Evolutionary conservation across 2,329 filamentous ascomycete genomes (phyloP).

Genomic region (Ophiostoma sp.): DNA sequence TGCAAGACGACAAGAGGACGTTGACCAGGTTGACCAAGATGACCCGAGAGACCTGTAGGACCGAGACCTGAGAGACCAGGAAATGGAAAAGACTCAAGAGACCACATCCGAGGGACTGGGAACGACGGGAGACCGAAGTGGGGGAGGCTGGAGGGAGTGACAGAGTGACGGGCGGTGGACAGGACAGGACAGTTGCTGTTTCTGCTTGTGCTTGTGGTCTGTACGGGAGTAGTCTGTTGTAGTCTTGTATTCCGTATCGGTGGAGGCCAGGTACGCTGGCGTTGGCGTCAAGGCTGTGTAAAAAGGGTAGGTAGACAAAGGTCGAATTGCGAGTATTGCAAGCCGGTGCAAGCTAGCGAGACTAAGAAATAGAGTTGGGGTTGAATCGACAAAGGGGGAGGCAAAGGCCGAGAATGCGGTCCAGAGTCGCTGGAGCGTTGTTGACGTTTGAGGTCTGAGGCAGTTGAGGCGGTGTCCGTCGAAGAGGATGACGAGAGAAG

Average conservation of each 20-base stretch:
- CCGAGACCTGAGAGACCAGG: slow-evolving; percentile 11
- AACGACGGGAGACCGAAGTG: slow-evolving; percentile 7
- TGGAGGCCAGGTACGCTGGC: slow-evolving; percentile 11
- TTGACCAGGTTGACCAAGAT: slow-evolving; percentile 8
- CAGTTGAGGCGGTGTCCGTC: slow-evolving; percentile 1
- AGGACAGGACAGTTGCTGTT: neutral
- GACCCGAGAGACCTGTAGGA: slow-evolving; percentile 8
- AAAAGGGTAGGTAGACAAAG: slow-evolving; percentile 8
- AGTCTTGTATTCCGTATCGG: neutral
- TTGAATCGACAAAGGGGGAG: slow-evolving; percentile 8
- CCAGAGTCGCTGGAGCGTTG: neutral
- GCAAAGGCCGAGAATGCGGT: slow-evolving; percentile 6
- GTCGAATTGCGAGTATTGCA: neutral
- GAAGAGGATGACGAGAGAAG: neutral
- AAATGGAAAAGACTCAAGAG: slow-evolving; percentile 9
- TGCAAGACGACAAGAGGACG: neutral
- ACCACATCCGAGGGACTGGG: slow-evolving; percentile 18
- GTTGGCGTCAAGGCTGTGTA: slow-evolving; percentile 2
- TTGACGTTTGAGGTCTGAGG: neutral
- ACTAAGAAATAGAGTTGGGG: neutral
- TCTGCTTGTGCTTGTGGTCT: too few relatives aligned
- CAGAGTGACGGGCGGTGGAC: slow-evolving; percentile 13
- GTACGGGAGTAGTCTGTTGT: neutral
- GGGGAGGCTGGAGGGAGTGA: slow-evolving; percentile 3
- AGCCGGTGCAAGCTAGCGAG: neutral